These are phyloP conservation scores for Fusarium dlaminii DNA, from an alignment of 2,329 filamentous ascomycete species.

Conservation along the genomic window DNA sequence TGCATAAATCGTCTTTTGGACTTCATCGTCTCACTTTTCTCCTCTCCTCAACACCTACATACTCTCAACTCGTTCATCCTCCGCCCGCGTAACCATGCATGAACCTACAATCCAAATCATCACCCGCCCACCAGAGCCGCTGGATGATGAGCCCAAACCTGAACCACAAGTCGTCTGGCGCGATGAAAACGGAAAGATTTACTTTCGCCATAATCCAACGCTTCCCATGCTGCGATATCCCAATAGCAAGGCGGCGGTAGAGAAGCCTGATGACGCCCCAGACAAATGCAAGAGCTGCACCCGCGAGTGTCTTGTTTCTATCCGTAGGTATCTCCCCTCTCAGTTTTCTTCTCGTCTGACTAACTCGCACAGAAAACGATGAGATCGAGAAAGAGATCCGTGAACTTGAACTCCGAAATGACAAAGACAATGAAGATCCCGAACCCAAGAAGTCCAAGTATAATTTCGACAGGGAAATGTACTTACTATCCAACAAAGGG, in stretches of 20 bases:
- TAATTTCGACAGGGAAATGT: neutral
- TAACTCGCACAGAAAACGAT: neutral
- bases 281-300: neutral
- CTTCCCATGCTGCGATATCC: neutral
- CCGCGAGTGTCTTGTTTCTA: neutral
- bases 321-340: neutral
- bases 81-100: neutral
- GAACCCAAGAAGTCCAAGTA: neutral
- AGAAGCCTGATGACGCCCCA: neutral
- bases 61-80: neutral
- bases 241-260: neutral
- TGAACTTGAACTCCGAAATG: neutral
- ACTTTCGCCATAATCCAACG: neutral
- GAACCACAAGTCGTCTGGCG: neutral
- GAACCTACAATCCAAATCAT: neutral
- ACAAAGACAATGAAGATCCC: neutral
- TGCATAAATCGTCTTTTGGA: neutral
- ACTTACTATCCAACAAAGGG: neutral
- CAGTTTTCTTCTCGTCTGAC: neutral
- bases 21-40: neutral
- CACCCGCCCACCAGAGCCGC: neutral
- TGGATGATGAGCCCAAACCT: neutral
- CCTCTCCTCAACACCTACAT: neutral
- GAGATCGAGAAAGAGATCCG: neutral
- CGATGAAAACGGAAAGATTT: neutral